Conservation (phyloP, 1,284 basidiomycete genomes). For the Malassezia slooffiae region DNA sequence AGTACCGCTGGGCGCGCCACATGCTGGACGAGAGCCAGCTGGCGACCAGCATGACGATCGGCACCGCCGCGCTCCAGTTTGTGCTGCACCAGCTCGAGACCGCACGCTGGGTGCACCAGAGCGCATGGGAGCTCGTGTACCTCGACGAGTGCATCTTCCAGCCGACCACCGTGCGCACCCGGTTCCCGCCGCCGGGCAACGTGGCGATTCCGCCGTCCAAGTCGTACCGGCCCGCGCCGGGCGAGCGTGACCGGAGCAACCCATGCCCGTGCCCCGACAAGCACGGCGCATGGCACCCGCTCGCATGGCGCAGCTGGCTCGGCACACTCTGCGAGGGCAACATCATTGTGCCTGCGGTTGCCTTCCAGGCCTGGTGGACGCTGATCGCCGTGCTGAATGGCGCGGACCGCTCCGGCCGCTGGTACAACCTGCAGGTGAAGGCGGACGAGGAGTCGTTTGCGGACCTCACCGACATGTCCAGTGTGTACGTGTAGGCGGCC, state of each 20-base stretch:
- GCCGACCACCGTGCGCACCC: slow-evolving; percentile 22
- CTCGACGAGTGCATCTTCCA: slow-evolving; percentile 41
- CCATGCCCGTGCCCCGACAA: slow-evolving; percentile 32
- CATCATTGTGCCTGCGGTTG: slow-evolving; percentile 32
- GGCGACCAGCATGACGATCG: slow-evolving; percentile 11
- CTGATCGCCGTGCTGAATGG: slow-evolving; percentile 40
- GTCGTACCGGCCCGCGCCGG: slow-evolving; percentile 17
- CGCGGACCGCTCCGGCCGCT: slow-evolving; percentile 30
- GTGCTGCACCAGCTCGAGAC: slow-evolving; percentile 22
- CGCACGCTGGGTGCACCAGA: slow-evolving; percentile 21
- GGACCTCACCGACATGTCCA: slow-evolving; percentile 22
- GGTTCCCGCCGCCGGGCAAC: slow-evolving; percentile 35
- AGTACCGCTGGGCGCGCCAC: slow-evolving; percentile 38
- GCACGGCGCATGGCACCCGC: slow-evolving; percentile 24
- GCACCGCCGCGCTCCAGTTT: slow-evolving; percentile 23
- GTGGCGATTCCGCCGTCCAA: slow-evolving; percentile 10
- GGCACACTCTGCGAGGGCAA: slow-evolving; percentile 24
- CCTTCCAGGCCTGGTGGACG: slow-evolving; percentile 45
- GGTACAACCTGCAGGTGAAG: slow-evolving; percentile 39
- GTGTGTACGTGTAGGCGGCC: slow-evolving; percentile 25
- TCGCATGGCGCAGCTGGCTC: slow-evolving; percentile 33
- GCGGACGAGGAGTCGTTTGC: slow-evolving; percentile 29
- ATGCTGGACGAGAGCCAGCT: slow-evolving; percentile 25
- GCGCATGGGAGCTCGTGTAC: slow-evolving; percentile 44
- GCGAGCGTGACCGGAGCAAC: slow-evolving; percentile 17